Evolutionary conservation across 2,329 filamentous ascomycete genomes (phyloP), one percentile per base, ranked within the genome.

Genomic region (Ilyonectria robusta): DNA sequence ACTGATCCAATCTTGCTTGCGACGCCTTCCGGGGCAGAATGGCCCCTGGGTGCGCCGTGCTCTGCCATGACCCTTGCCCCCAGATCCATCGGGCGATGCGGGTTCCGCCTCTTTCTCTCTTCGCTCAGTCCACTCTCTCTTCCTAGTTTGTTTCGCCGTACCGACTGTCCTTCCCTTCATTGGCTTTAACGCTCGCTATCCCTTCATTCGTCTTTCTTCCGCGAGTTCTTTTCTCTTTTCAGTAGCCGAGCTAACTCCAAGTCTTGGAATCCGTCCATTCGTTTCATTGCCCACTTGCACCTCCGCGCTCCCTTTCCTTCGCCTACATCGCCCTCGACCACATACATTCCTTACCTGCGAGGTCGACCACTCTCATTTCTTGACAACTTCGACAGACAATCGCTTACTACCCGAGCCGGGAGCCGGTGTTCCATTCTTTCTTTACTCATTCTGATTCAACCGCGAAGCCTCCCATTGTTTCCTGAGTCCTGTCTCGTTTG

Each of bases 1-100:
- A 76, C 74, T 65, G 61, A 66, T 69, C 72, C 62, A 76, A 76
- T 76, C 70, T 76, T 74, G 71, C 51, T 61, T 74, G 71, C 62
- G 66, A 76, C 71, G 71, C 47, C 56, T 55, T 54, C 53, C 26
- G 53, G 56, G 42, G 56, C 42, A 60, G 35, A 35, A 57, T 26
- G 35, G 57, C 51, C 51, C 63, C 60, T 44, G 57, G 51, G 56
- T 44, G 55, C 56, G 48, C 42, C 50, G 55, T 57, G 40, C 47
- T 51, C 19, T 33, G 26, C 60, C 55, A 48, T 46, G 54, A 46
- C 54, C 55, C 51, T 54, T 26, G 42, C 35, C 50, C 56, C 57
- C 57, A 44, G 51, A 56, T 53, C 23, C 58, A 61, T 26, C 48
- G 50, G 46, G 26, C 42, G 42, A 54, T 65, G 62, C 57, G 62